Percentiles rank a stretch among this genome's conserved stretches.
Evolutionary conservation across 2,329 filamentous ascomycete species (phyloP).

Genomic region (Westerdykella aurantiaca): DNA sequence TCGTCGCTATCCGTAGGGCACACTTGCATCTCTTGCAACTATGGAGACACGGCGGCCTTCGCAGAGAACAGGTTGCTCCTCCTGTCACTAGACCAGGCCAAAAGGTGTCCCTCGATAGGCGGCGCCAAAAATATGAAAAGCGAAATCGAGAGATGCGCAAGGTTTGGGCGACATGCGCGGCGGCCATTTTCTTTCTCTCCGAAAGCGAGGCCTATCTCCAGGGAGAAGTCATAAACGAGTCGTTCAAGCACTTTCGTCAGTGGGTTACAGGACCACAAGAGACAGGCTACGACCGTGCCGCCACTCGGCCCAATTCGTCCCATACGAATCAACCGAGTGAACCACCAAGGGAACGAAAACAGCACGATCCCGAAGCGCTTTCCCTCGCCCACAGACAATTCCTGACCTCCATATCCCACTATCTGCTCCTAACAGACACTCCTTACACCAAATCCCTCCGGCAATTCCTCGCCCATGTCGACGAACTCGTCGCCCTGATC

Average conservation of each 20-base stretch:
- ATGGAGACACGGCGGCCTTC: slow-evolving; percentile 77
- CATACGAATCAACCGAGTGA: not conserved
- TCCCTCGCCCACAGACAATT: slow-evolving; percentile 74
- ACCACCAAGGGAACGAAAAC: slow-evolving; percentile 12
- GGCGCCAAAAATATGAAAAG: slow-evolving; percentile 58
- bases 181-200: slow-evolving; percentile 80
- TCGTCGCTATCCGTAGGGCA: slow-evolving; percentile 77
- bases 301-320: not conserved
- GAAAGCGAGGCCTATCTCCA: slow-evolving; percentile 87
- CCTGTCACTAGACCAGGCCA: slow-evolving; percentile 52
- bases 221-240: slow-evolving; percentile 74
- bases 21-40: slow-evolving; percentile 78
- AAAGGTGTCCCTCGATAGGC: slow-evolving; percentile 53
- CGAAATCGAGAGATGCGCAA: slow-evolving; percentile 67
- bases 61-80: slow-evolving; percentile 70
- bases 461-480: slow-evolving; percentile 64
- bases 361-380: slow-evolving; percentile 79
- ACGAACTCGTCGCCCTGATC: slow-evolving; percentile 73
- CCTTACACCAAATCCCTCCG: slow-evolving; percentile 62
- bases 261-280: slow-evolving; percentile 55
- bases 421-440: slow-evolving; percentile 60
- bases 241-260: slow-evolving; percentile 70
- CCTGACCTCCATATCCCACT: slow-evolving; percentile 60
- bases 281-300: not conserved
- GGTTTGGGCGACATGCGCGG: slow-evolving; percentile 84